Base-by-base conservation (phyloP, 176 grass and related monocot genomes). In the Miscanthus lutarioriparius region DNA sequence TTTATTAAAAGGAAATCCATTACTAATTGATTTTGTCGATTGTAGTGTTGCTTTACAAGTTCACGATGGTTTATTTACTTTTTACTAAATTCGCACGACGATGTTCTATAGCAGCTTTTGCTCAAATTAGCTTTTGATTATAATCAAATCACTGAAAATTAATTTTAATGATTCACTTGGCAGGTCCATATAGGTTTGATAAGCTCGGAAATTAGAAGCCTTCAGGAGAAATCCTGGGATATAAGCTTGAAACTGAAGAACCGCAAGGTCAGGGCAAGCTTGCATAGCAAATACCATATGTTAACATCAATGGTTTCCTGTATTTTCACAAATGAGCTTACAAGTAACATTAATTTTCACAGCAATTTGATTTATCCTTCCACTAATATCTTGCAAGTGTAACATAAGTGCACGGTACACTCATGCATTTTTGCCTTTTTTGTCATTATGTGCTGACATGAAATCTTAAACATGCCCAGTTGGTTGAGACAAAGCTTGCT, bases 141-240 rank as follows among this genome's bases (percentile, higher is more conserved):
- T 81, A 64, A 68, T 70, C 39, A 81, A 64, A 40, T 64, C 30
- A 70, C 26, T 70, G 40, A 69, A 69, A 43, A 35, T 77, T 76
- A 37, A 17, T 81, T 32, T 51, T 83, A 48, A 40, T 84, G 7
- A 61, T 47, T 86, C 72, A 63, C 47, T 43, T 86, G 53, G 20
- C 69, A 94, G 92, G 83, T 80, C 33, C 81, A 94, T 71, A 94
- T 94, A 87, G 79, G 92, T 53, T 87, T 67, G 33, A 83, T 91
- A 80, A 91, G 80, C 78, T 94, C 80, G 30, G 86, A 94, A 83
- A 81, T 94, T 86, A 94, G 86, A 87, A 94, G 47, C 83, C 89
- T 94, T 8, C 89, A 90, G 45, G 89, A 91, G 79, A 90, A 84
- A 94, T 91, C 89, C 6, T 67, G 64, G 73, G 89, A 87, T 72